Base-by-base conservation (phyloP, 2,329 filamentous ascomycete genomes). In the Colletotrichum spinosum region DNA sequence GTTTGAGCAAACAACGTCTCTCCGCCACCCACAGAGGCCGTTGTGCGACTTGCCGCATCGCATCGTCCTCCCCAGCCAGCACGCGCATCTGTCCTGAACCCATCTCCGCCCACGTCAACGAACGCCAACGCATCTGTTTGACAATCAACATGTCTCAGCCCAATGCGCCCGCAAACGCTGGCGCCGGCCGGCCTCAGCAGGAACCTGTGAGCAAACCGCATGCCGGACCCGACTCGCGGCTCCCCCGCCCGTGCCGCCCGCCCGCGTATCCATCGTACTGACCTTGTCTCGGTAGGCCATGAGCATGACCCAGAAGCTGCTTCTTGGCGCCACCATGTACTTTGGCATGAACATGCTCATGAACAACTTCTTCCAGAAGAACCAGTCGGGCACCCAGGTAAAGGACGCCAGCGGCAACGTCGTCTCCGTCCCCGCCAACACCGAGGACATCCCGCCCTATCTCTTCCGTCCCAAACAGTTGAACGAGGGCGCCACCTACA, bases 401-500 rank as follows among this genome's bases (percentile, higher is more conserved):
- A 81, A 81, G 70, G 81, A 86, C 64, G 81, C 86, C 60, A 77
- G 79, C 17, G 88, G 87, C 63, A 81, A 85, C 51, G 70, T 80
- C 13, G 79, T 89, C 69, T 81, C 81, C 66, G 83, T 88, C 25
- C 81, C 86, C 49, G 79, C 80, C 57, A 87, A 86, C 71, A 81
- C 81, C 37, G 84, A 80, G 55, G 80, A 80, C 17, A 88, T 93
- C 59, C 89, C 90, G 35, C 79, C 88, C 15, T 94, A 89, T 74
- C 81, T 84, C 58, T 81, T 90, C 67, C 87, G 91, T 55, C 90
- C 91, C n/a, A 77, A 82, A 66, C 75, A 78, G 65, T 80, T 89
- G 73, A 76, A 89, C 78, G 83, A 88, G 66, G 88, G 86, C 70
- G 90, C 89, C 25, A 79, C 83, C 55, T 90, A 90, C 75, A 91